Base-by-base conservation (phyloP, 352 stramenopile genomes). In the Globisporangium paroecandrum region DNA sequence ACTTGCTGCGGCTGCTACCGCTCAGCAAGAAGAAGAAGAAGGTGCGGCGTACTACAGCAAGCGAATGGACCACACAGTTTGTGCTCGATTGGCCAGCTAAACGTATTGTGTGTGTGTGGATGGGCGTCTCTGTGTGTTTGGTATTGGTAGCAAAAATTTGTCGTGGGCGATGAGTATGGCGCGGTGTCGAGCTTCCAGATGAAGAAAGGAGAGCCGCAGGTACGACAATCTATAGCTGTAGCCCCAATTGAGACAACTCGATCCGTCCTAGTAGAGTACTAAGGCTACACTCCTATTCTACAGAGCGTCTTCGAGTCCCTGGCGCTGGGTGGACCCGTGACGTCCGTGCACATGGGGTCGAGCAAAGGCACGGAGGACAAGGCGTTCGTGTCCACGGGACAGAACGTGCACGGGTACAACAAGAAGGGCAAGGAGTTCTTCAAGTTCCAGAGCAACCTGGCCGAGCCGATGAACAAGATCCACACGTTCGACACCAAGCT, bases 401-500 rank as follows among this genome's bases (percentile, higher is more conserved):
- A 93, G 49, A 81, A 79, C 62, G 80, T 96, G 13, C 77, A 87
- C 55, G 89, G 89, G 5, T 81, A 91, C 49, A 95, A 66, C 66
- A 92, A 91, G 69, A 96, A 96, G 49, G 89, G 87, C 61, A 96
- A 94, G 51, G 87, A 92, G 74, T 89, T 93, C 63, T 93, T 91
- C 72, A 90, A 82, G 69, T 94, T 94, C 76, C 83, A 93, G 69
- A 94, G 85, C 74, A 96, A 94, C 49, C 66, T 96, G 32, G 81
- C 81, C 41, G 89, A 96, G 68, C 76, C 87, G 1, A 85, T 96
- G 70, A 83, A 81, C 61, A 87, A 89, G 66, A 79, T 95, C 32
- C 69, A 86, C 66, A 77, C 76, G 25, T 78, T 81, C 58, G 86
- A 95, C 60, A 78, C 64, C n/a, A 83, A 89, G 34, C 77, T 96